phyloP scores from a whole-genome alignment of 2,329 filamentous ascomycete genomes.

The Nemania sp. region DNA sequence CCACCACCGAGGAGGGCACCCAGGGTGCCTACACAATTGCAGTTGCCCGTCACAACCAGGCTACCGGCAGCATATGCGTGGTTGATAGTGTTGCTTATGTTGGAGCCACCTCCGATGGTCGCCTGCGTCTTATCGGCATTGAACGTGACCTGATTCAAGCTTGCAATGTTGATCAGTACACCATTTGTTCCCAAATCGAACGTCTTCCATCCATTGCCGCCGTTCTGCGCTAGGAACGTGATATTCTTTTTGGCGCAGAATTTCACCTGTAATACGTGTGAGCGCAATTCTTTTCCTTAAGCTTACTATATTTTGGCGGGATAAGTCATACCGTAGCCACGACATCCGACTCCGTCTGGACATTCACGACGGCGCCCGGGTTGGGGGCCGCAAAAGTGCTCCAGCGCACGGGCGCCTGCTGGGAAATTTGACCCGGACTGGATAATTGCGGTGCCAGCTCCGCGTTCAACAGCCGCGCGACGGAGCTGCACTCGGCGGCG shows the following conservation, averaged over 20 bases:
- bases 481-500: neutral
- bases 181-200: slow-evolving; percentile 13
- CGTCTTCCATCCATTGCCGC: slow-evolving; percentile 22
- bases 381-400: slow-evolving; percentile 25
- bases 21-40: slow-evolving; percentile 21
- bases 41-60: slow-evolving; percentile 22
- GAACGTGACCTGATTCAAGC: slow-evolving; percentile 17
- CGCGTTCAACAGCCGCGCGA: neutral
- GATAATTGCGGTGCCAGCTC: slow-evolving; percentile 8
- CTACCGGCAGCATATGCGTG: slow-evolving; percentile 6
- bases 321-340: slow-evolving; percentile 8
- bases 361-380: slow-evolving; percentile 26
- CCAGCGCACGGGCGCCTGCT: slow-evolving; percentile 21
- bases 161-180: slow-evolving; percentile 18
- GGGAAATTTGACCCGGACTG: neutral
- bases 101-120: slow-evolving; percentile 19
- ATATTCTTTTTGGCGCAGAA: slow-evolving; percentile 11
- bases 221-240: slow-evolving; percentile 22
- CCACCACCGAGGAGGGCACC: slow-evolving; percentile 25
- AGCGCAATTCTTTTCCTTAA: too few species aligned
- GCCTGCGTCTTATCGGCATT: slow-evolving; percentile 13
- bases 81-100: slow-evolving; percentile 11
- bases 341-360: slow-evolving; percentile 25
- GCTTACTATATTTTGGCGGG: neutral
- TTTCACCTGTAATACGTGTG: slow-evolving; percentile 11